Evolutionary conservation across 2,329 filamentous ascomycete genomes (phyloP).

Genomic region (Diaporthe vaccinii): DNA sequence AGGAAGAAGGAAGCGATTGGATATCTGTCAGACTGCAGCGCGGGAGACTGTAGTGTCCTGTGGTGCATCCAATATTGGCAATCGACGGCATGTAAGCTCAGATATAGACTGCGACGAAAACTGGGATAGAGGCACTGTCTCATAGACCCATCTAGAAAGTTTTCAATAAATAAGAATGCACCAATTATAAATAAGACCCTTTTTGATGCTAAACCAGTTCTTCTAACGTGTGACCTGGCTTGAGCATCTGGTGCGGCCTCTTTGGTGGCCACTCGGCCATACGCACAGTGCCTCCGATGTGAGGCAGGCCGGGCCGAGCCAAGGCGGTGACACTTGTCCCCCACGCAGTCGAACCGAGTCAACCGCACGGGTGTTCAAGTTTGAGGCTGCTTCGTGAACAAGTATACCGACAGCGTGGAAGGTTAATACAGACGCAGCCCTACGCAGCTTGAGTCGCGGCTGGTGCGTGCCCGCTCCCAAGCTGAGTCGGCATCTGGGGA

Average conservation of each 20-base stretch:
- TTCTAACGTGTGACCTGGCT: neutral
- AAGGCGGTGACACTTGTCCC: neutral
- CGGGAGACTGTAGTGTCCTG: neutral
- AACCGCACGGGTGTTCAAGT: neutral
- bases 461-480: neutral
- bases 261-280: neutral
- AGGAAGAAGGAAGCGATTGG: neutral
- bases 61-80: neutral
- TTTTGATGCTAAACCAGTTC: neutral
- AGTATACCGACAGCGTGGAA: constrained; percentile 18
- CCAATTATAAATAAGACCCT: neutral
- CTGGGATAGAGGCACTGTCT: neutral
- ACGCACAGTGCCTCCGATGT: neutral
- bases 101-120: neutral
- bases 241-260: neutral
- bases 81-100: neutral
- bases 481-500: neutral
- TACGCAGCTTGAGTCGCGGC: constrained; percentile 10
- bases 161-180: too few relatives aligned
- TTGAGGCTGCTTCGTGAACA: neutral
- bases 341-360: neutral
- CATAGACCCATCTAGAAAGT: neutral
- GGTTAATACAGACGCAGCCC: constrained; percentile 20
- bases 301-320: neutral
- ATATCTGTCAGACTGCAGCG: neutral